Conservation (phyloP, 2,329 filamentous ascomycete species). For the Xylariaceae sp. region DNA sequence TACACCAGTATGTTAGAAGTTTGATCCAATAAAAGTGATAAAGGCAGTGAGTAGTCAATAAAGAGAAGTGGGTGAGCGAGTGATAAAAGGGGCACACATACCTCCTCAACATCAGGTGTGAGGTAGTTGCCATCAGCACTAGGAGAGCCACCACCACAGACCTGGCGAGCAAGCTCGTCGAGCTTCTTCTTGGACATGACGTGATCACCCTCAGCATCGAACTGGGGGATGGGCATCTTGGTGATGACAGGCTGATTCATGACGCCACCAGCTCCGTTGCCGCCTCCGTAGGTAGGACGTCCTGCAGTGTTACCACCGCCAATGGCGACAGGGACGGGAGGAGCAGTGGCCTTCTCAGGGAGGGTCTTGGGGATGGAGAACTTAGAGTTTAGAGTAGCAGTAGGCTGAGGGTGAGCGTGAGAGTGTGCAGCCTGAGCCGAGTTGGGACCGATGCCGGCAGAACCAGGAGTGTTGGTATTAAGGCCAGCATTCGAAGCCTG, state of each 20-base stretch:
- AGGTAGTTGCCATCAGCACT: constrained; percentile 71
- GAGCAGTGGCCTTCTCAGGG: constrained; percentile 60
- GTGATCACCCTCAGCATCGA: constrained; percentile 87
- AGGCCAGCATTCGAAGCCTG: constrained; percentile 26
- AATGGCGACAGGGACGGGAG: constrained; percentile 70
- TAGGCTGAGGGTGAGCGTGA: constrained; percentile 47
- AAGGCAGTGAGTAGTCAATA: background rate
- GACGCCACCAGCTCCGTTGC: constrained; percentile 73
- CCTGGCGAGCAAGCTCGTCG: constrained; percentile 89
- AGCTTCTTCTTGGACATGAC: constrained; percentile 98
- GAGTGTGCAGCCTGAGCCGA: constrained; percentile 38
- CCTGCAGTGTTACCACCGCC: constrained; percentile 56
- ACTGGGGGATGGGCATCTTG: constrained; percentile 76
- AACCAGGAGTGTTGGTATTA: constrained; percentile 24
- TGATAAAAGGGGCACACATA: constrained; percentile 39
- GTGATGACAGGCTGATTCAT: constrained; percentile 83
- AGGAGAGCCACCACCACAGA: constrained; percentile 75
- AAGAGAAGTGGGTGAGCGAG: constrained; percentile 10
- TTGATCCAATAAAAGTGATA: constrained; percentile 17
- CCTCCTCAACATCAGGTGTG: constrained; percentile 93
- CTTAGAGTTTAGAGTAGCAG: constrained; percentile 49
- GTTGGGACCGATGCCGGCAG: constrained; percentile 20
- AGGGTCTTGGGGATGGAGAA: constrained; percentile 82
- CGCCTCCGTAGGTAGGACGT: constrained; percentile 81
- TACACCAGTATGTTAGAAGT: constrained; percentile 7